Base-by-base conservation (phyloP, 2,329 filamentous ascomycete species). In the Fusarium paranaense region DNA sequence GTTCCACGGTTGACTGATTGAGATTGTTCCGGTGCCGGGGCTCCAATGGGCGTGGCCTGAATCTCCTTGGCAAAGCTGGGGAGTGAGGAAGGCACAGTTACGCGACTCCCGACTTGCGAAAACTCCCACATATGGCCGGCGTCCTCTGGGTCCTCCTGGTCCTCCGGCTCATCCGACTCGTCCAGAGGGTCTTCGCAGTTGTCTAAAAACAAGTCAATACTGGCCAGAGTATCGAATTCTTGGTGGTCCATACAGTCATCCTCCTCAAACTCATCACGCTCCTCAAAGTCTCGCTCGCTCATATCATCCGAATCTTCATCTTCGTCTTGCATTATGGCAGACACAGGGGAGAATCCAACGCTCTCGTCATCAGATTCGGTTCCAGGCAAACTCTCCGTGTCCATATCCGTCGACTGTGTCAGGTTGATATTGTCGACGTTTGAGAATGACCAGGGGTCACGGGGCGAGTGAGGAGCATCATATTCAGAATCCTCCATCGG, bases 241-340 rank as follows among this genome's bases (percentile, higher is more conserved):
- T 7, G 30, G 20, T 59, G 8, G 6, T 50, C 35, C 62, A 45
- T 67, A 76, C 75, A 64, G n/a, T 76, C 65, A 30, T 63, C 57
- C 11, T 68, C 59, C 27, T 78, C 70, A 27, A 74, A 76, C 47
- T 74, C 75, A 61, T 76, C 76, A n/a, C 66, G 76, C 42, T 76
- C 76, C n/a, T 64, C 70, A 59, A 78, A 75, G 25, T 47, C 60
- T 13, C 70, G 56, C 32, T 72, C 69, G 11, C 64, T 70, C 30
- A 65, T 50, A 5, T 72, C 66, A 10, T 42, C 59, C 7, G 54
- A 18, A 45, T 67, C 57, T 20, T 35, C n/a, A 13, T 33, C 32
- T 6, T 66, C 47, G 6, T 60, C 62, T 16, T 37, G 27, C 22
- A 50, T 45, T 50, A 10, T 3, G 32, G 27, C 25, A 30, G 66